Base-by-base conservation (phyloP, 2,329 filamentous ascomycete species). In the Diaporthe capsici region DNA sequence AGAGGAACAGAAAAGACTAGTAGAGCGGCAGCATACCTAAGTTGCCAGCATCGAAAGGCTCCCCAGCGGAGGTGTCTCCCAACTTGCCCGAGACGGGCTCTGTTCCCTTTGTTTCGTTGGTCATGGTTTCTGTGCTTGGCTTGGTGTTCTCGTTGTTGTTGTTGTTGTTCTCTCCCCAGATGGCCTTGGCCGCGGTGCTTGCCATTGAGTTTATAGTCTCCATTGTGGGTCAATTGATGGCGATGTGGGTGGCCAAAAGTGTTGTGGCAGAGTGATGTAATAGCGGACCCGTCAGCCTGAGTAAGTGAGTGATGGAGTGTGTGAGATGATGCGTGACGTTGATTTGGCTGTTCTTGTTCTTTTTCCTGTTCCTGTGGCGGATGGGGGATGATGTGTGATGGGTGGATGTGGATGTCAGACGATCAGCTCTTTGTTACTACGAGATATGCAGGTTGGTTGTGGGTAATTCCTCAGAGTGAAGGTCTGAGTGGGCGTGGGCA, bases 21-120 rank as follows among this genome's bases (percentile, higher is more conserved):
- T 31, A 31, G 31, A 31, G 31, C 31, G 31, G 31, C 31, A 31
- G 31, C 75, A 39, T 89, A 86, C 91, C 88, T n/a, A 90, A 85
- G 82, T 97, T 97, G 67, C 95, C 95, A 75, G 91, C 91, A 81
- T 97, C 95, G 80, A 92, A 97, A 0, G 95, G 95, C 82, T 96
- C 92, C 17, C 90, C 91, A 58, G 87, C 88, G 34, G 89, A 88
- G 6, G 94, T 93, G 81, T 93, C 86, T 53, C 95, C 95, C 75
- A 88, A 86, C 71, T 91, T 86, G 31, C 95, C 95, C 28, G 94
- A 93, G 60, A 95, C 83, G 25, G 95, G 95, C 85, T 97, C 95
- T 63, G 85, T 65, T 17, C 75, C 82, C 61, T 82, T 80, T 34
- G 82, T 74, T 39, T 84, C 79, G 85, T 83, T 63, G 87, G 87